A percentile compares a stretch with the other conserved stretches of the same genome.
These are phyloP conservation scores for Jimgerdemannia flammicorona DNA, from an alignment of 192 early-diverging fungal species.

Conservation along the genomic window DNA sequence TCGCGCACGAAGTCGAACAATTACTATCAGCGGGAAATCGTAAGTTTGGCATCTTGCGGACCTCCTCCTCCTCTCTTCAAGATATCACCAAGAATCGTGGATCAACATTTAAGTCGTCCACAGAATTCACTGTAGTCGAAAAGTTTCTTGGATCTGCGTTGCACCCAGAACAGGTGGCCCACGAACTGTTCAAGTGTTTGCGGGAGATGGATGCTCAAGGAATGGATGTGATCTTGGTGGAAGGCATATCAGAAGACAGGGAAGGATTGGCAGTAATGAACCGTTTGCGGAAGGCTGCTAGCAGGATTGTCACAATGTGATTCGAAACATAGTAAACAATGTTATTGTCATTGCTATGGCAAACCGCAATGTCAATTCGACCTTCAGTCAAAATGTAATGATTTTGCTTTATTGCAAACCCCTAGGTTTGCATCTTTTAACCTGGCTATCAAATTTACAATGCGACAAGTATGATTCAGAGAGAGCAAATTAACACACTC, in stretches of 20 bases:
- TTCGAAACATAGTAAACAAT: background rate
- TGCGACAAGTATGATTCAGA: no score
- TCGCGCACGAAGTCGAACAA: background rate
- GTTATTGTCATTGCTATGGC: no score
- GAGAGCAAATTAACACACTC: no score
- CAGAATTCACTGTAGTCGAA: constrained; percentile 45
- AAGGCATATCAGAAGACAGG: constrained; percentile 83
- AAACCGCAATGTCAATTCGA: no score
- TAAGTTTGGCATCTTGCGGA: background rate
- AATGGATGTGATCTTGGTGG: constrained; percentile 78
- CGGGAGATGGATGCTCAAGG: constrained; percentile 68
- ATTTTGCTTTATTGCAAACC: no score
- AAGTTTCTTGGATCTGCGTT: constrained; percentile 26
- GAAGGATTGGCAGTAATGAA: constrained; percentile 99
- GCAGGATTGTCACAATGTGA: constrained; percentile 40
- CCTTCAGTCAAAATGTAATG: no score
- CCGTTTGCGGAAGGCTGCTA: constrained; percentile 85
- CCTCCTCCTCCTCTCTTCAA: background rate
- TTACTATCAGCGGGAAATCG: background rate
- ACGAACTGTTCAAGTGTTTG: constrained; percentile 75
- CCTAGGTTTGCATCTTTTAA: no score
- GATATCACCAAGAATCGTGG: background rate
- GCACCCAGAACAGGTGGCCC: constrained; percentile 61
- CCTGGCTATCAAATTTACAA: no score
- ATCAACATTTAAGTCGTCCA: background rate